These are phyloP conservation scores for Zymoseptoria ardabiliae DNA, from an alignment of 2,329 filamentous ascomycete genomes.

Conservation along the genomic window DNA sequence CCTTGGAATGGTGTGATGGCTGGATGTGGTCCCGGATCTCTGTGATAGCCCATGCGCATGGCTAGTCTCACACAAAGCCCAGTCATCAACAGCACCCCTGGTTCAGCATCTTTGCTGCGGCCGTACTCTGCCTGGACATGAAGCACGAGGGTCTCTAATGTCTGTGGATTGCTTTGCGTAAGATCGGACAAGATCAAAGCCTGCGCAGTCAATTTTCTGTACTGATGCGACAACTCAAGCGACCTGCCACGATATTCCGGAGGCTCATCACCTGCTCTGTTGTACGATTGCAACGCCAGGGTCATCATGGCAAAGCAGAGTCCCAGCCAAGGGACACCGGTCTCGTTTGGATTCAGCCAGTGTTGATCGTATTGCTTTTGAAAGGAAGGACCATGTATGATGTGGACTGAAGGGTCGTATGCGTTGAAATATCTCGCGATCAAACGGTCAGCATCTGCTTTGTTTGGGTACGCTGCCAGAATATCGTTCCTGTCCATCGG, in stretches of 20 bases:
- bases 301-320: conserved; percentile 70
- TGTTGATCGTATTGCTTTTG: conserved; percentile 61
- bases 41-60: conserved; percentile 70
- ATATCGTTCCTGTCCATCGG: conserved; percentile 69
- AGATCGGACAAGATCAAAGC: conserved; percentile 71
- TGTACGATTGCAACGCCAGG: conserved; percentile 70
- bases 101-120: conserved; percentile 64
- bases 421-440: conserved; percentile 89
- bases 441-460: conserved; percentile 74
- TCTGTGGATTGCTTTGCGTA: conserved; percentile 65
- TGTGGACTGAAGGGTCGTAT: conserved; percentile 54
- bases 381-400: conserved; percentile 66
- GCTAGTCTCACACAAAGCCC: conserved; percentile 55
- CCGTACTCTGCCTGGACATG: conserved; percentile 71
- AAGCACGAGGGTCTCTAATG: conserved; percentile 69
- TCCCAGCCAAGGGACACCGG: conserved; percentile 70
- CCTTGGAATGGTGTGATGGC: conserved; percentile 66
- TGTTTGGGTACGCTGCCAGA: conserved; percentile 69
- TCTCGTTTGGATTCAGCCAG: conserved; percentile 66
- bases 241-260: conserved; percentile 66
- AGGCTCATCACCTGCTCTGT: conserved; percentile 72
- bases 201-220: conserved; percentile 66
- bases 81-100: conserved; percentile 55
- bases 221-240: conserved; percentile 45
- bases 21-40: conserved; percentile 68